These are phyloP conservation scores for Saksenaea oblongispora DNA, from an alignment of 371 early-diverging fungal species.

Conservation along the genomic window DNA sequence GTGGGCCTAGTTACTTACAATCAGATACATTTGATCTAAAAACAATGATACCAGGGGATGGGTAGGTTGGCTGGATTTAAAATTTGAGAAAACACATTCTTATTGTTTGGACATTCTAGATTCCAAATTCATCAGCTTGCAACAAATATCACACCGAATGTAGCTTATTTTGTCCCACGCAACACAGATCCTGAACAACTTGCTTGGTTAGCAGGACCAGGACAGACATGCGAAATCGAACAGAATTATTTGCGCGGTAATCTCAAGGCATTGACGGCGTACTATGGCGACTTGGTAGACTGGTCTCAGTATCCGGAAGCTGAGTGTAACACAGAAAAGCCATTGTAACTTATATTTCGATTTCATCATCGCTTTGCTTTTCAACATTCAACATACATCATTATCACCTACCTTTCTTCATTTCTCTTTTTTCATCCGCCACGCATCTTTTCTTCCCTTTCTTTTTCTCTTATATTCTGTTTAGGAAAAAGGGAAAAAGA, in stretches of 20 bases:
- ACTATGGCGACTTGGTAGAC: conserved; percentile 67
- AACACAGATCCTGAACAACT: conserved; percentile 69
- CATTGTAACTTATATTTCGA: background rate
- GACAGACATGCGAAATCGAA: conserved; percentile 71
- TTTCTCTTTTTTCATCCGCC: background rate
- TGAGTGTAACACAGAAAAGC: background rate
- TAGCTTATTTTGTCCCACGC: conserved; percentile 86
- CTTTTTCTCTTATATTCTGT: no score
- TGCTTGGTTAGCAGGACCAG: conserved; percentile 52
- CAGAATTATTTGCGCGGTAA: conserved; percentile 59
- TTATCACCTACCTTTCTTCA: background rate
- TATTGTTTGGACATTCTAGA: conserved; percentile 21
- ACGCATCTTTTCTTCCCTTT: no score
- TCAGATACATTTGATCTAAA: conserved; percentile 64
- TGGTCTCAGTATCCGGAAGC: conserved; percentile 10
- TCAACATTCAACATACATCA: background rate
- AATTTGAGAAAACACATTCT: conserved; percentile 2
- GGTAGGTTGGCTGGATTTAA: conserved; percentile 46
- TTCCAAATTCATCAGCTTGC: conserved; percentile 66
- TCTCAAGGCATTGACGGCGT: conserved; percentile 69
- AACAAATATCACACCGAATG: conserved; percentile 66
- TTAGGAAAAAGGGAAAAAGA: no score
- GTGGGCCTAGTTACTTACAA: conserved; percentile 61
- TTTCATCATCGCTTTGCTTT: background rate
- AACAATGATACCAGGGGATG: conserved; percentile 74